phyloP scores from a whole-genome alignment of 306 rosid genomes.

The Dryas drummondii region DNA sequence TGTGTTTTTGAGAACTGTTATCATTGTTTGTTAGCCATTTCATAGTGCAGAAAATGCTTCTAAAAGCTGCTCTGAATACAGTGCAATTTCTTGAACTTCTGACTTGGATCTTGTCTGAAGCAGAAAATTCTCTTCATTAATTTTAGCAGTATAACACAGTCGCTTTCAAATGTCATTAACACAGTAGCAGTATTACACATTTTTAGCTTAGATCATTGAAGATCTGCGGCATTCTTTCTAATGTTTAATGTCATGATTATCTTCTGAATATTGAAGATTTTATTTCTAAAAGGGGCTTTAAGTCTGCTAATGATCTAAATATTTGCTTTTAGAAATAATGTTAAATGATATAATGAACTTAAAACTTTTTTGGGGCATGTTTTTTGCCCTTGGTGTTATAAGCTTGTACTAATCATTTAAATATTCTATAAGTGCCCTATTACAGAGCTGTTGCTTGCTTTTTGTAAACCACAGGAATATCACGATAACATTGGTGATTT shows the following conservation, averaged over 20 bases:
- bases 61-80: not conserved
- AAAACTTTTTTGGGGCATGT: not conserved
- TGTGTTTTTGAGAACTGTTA: not conserved
- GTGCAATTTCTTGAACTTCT: not conserved
- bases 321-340: not conserved
- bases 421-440: not conserved
- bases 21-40: not conserved
- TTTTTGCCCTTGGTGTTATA: not conserved
- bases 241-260: not conserved
- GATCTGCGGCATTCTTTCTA: not conserved
- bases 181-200: not conserved
- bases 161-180: not conserved
- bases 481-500: constrained; percentile 89
- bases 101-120: not conserved
- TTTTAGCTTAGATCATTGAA: not conserved
- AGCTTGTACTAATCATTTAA: not conserved
- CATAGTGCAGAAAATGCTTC: not conserved
- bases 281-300: not conserved
- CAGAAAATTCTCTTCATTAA: not conserved
- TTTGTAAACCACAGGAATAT: constrained; percentile 57
- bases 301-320: not conserved
- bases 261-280: not conserved
- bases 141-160: not conserved
- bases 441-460: not conserved
- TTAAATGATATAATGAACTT: not conserved